These are phyloP conservation scores for Amanita rubescens DNA, from an alignment of 768 basidiomycete species.

Conservation along the genomic window DNA sequence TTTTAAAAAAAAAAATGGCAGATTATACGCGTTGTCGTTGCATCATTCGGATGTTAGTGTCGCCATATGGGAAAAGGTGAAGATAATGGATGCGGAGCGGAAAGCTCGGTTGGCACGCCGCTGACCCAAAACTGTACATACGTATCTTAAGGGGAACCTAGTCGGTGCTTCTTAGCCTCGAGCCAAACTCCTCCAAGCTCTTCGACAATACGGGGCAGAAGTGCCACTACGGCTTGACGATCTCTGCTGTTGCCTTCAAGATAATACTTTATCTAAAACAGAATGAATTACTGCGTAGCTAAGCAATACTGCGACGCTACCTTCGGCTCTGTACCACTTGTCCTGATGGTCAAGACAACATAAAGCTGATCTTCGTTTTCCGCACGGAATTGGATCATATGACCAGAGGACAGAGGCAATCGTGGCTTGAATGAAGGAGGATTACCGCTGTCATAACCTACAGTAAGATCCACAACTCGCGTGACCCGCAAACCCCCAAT, in stretches of 20 bases:
- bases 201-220: conserved; percentile 49
- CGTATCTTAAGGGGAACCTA: background rate
- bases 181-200: conserved; percentile 67
- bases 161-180: conserved; percentile 40
- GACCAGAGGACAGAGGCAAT: conserved; percentile 67
- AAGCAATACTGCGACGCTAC: conserved; percentile 24
- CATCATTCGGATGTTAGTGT: conserved; percentile 49
- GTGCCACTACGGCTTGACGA: conserved; percentile 32
- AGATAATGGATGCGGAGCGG: conserved; percentile 47
- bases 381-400: conserved; percentile 81
- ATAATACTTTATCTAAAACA: conserved; percentile 76
- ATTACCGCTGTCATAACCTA: conserved; percentile 70
- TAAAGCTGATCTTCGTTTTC: conserved; percentile 33
- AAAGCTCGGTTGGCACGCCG: conserved; percentile 18
- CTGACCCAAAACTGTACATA: too few relatives aligned
- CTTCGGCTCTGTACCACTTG: conserved; percentile 90
- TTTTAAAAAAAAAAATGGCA: too few relatives aligned
- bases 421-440: conserved; percentile 55
- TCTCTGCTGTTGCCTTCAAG: conserved; percentile 70
- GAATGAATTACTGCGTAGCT: background rate
- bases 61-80: conserved; percentile 58
- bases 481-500: conserved; percentile 57
- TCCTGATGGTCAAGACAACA: conserved; percentile 65
- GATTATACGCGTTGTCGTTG: conserved; percentile 55
- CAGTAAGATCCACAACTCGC: conserved; percentile 68